Base-by-base conservation (phyloP, 495 filamentous ascomycete species). In the Schizothecium vesticola region DNA sequence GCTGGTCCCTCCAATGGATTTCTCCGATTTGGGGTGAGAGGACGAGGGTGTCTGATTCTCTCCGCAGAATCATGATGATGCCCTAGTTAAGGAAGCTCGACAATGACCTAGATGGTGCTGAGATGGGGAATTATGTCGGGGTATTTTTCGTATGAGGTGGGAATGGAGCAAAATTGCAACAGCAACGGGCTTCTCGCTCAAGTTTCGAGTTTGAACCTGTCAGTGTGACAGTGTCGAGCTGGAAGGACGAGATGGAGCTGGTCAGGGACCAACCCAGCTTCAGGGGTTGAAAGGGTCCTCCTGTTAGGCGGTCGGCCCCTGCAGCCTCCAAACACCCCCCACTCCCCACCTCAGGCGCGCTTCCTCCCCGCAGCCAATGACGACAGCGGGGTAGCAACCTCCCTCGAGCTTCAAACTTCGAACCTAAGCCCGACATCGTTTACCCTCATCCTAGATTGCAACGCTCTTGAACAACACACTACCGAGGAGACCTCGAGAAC, bases 371-470 rank as follows among this genome's bases (percentile, higher is more conserved):
- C 61, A 51, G 25, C 61, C 61, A 21, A 55, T 64, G 61, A 63
- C 61, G 61, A 63, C 61, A 63, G 61, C 61, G 61, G 61, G 61
- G 61, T 22, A 26, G 61, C 19, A 29, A 51, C 43, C 43, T 51
- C 43, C 19, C 43, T n/a, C 43, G 5, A 51, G 19, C 43, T 8
- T n/a, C 31, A n/a, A n/a, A n/a, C 43, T 19, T 51, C 43, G 16
- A 51, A 51, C 43, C 43, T 22, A 22, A 2, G 28, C 24, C 19
- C 31, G 25, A 29, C 29, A 43, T 22, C 12, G 24, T 51, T 25
- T n/a, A 63, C 12, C 28, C 31, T 22, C 59, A 31, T 21, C 59
- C 59, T n/a, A 11, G 59, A 25, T 19, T 8, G 16, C 26, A 21
- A 11, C 13, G 9, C 59, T 2, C 25, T n/a, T 11, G 8, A 63